phyloP scores from a whole-genome alignment of 306 rosid species.

The Macrotyloma uniflorum region DNA sequence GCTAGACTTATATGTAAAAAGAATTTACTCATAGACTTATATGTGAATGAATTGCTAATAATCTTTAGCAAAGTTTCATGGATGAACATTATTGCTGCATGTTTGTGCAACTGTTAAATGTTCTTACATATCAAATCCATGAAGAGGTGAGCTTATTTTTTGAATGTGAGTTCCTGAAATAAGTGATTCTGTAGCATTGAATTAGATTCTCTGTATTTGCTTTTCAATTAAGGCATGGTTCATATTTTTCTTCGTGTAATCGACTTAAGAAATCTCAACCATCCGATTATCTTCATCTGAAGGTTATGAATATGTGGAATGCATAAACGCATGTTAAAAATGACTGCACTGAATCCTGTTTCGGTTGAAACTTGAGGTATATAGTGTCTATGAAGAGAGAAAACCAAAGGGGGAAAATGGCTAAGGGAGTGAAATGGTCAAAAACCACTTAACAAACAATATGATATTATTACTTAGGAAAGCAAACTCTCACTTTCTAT shows the following conservation, averaged over 20 bases:
- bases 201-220: too few relatives aligned
- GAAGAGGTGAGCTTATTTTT: not conserved
- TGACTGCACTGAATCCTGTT: not conserved
- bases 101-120: too few relatives aligned
- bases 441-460: not conserved
- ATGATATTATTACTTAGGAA: conserved; percentile 2
- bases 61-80: too few relatives aligned
- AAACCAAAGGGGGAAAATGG: not conserved
- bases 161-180: not conserved
- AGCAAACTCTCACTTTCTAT: not conserved
- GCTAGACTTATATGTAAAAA: too few relatives aligned
- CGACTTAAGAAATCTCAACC: not conserved
- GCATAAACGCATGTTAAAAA: not conserved
- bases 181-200: not conserved
- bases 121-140: too few relatives aligned
- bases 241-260: not conserved
- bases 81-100: too few relatives aligned
- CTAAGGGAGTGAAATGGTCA: not conserved
- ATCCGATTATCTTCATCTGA: not conserved
- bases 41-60: too few relatives aligned
- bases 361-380: too few relatives aligned
- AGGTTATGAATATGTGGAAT: too few relatives aligned
- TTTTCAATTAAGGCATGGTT: too few relatives aligned
- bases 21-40: too few relatives aligned
- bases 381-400: too few relatives aligned